Evolutionary conservation across 345 rosid genomes (phyloP), one percentile per base, ranked within the genome.

Genomic region (Mercurialis annua): DNA sequence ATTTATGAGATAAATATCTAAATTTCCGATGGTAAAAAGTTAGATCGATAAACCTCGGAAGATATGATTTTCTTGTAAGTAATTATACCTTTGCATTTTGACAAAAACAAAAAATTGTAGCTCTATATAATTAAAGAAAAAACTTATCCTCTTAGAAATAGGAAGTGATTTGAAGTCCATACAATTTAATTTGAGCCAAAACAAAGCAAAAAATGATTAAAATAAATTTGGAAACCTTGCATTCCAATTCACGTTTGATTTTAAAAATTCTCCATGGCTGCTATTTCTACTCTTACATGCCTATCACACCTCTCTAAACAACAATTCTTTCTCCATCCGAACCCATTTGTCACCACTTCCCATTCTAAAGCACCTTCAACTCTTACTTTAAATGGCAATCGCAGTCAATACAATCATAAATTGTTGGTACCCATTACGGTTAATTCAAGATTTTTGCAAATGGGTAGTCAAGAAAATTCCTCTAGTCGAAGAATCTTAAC

Each of bases 361-460:
- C 59, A n/a, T 56, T 1, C 30, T 8, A 53, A 14, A 0, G 0
- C 50, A 29, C 21, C 20, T 1, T 0, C 75, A 49, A 55, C 5
- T 66, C 57, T 70, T 52, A 71, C 69, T 44, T 67, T 53, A 63
- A 49, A 38, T 62, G 75, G 79, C n/a, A n/a, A 29, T 54, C n/a
- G 75, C 58, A 33, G 66, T 9, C 44, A 34, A 0, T 40, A 2
- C 30, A 5, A 2, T 1, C n/a, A 15, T 27, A 70, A 66, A 31
- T 61, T 38, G 4, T 8, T 33, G 31, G 18, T 31, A 42, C 69
- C 70, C 62, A 52, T 51, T 69, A 60, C 47, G 17, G 59, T 44
- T 48, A 54, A 80, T 21, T 56, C 69, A 38, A 82, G 62, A 58
- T 87, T 89, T 69, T 67, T 77, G 64, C 83, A 79, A 50, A 79